Conservation (phyloP, 2,329 filamentous ascomycete species). For the Graphiopsis chlorocephala region DNA sequence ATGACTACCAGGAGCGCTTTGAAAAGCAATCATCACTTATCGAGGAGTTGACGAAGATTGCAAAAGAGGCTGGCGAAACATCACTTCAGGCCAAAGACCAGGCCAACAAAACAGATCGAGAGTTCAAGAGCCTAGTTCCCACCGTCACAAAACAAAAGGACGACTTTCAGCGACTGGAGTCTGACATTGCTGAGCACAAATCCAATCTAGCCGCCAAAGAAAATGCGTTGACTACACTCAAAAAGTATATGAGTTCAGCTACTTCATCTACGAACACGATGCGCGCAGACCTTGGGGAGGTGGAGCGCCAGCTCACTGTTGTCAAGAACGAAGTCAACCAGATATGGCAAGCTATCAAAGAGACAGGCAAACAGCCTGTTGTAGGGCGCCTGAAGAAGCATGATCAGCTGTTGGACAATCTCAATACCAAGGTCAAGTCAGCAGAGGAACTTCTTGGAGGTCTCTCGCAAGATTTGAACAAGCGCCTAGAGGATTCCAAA, state of each 20-base stretch:
- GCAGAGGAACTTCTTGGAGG: neutral
- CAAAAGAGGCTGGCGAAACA: neutral
- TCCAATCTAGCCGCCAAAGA: neutral
- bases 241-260: neutral
- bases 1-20: neutral
- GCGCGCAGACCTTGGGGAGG: neutral
- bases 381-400: neutral
- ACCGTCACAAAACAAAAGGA: neutral
- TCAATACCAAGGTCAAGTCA: neutral
- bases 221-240: neutral
- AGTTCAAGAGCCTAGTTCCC: neutral
- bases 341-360: neutral
- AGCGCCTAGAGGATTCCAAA: neutral
- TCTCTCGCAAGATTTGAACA: neutral
- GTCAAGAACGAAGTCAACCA: neutral
- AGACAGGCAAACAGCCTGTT: neutral
- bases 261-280: neutral
- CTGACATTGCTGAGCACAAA: neutral
- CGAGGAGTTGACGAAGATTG: neutral
- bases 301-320: neutral
- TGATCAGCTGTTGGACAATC: neutral
- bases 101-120: neutral
- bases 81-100: neutral
- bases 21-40: neutral
- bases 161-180: neutral